phyloP scores from a whole-genome alignment of 164 flowering plant genomes.

The Vitis amurensis region DNA sequence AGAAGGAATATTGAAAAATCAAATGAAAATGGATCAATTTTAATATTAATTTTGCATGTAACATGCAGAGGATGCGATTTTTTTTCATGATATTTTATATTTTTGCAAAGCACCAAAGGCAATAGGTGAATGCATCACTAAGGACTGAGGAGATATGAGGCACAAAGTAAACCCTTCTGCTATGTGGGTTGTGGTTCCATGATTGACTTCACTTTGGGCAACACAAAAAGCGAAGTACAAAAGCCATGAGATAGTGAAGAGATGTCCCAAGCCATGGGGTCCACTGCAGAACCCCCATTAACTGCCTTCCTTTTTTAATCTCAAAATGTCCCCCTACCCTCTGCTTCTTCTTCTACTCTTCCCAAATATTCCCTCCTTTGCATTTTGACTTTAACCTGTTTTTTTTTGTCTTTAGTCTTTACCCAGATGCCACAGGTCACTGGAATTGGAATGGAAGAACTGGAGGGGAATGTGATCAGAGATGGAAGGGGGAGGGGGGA shows the following conservation, averaged over 20 bases:
- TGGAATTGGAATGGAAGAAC: conserved; percentile 22
- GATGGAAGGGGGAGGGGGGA: not conserved
- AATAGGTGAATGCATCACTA: not conserved
- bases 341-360: not conserved
- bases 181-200: conserved; percentile 18
- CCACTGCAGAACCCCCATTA: too few relatives aligned
- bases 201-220: conserved; percentile 13
- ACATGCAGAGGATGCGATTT: too few relatives aligned
- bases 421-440: not conserved
- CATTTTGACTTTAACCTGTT: conserved; percentile 1
- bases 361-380: conserved; percentile 4
- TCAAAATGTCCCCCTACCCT: too few relatives aligned
- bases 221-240: conserved; percentile 12
- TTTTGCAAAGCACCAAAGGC: not conserved
- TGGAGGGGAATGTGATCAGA: conserved; percentile 24
- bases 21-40: too few relatives aligned
- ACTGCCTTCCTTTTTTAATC: too few relatives aligned
- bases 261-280: too few relatives aligned
- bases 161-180: conserved; percentile 8
- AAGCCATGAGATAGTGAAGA: conserved; percentile 2
- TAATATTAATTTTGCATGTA: too few relatives aligned
- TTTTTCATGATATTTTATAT: not conserved
- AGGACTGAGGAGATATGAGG: not conserved
- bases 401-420: not conserved
- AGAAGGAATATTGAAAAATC: too few relatives aligned